Evolutionary conservation across 225 moss, liverwort and hornwort genomes (phyloP).

Genomic region (Sphagnum contortum): DNA sequence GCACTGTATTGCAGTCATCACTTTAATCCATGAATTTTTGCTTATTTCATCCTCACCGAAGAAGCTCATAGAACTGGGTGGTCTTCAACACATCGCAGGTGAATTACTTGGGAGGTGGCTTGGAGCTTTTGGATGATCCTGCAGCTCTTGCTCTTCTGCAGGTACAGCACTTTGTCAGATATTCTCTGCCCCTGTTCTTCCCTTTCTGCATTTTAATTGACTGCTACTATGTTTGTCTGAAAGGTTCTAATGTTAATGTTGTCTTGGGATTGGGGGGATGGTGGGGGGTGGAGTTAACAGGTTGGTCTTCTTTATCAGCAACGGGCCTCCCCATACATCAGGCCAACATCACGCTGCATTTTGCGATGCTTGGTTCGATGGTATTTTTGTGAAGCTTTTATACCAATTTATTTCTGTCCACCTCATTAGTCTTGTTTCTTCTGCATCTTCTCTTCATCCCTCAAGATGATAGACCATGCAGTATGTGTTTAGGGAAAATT

Average conservation of each 20-base stretch:
- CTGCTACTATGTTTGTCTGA: background rate
- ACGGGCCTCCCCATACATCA: constrained; percentile 61
- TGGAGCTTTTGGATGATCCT: constrained; percentile 82
- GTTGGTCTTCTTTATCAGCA: constrained; percentile 90
- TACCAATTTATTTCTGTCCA: background rate
- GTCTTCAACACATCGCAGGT: constrained; percentile 26
- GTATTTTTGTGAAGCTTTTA: constrained; percentile 20
- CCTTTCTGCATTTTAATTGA: background rate
- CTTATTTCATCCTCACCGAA: no score
- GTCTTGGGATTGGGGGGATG: background rate
- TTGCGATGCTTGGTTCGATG: constrained; percentile 73
- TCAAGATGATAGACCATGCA: background rate
- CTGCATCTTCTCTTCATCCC: background rate
- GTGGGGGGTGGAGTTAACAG: constrained; percentile 17
- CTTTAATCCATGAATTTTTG: no score
- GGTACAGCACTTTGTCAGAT: constrained; percentile 19
- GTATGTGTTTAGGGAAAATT: background rate
- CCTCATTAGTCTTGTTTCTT: background rate
- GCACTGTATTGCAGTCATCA: no score
- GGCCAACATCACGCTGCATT: constrained; percentile 60
- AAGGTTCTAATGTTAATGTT: no score
- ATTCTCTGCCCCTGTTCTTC: background rate
- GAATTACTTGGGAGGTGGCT: constrained; percentile 63
- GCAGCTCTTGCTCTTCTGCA: constrained; percentile 64
- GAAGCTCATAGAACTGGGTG: no score